Base-by-base conservation (phyloP, 2,329 filamentous ascomycete species). In the Ceratocystis albifundus region DNA sequence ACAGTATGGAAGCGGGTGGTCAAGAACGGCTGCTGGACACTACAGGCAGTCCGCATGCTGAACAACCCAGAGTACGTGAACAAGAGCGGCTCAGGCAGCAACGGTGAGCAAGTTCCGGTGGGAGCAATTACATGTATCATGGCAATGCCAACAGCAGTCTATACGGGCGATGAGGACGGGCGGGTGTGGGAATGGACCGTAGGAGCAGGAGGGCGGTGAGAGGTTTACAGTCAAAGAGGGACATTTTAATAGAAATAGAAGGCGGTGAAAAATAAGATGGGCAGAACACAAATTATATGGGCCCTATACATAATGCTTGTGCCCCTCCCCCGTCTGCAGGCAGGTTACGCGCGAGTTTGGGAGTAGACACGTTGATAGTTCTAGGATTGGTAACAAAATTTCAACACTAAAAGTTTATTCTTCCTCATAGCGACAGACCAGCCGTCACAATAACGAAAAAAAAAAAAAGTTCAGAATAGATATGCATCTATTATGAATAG, bases 101-200 rank as follows among this genome's bases (percentile, higher is more conserved):
- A 41, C 10, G 36, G 36, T 15, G 36, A 41, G 4, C 36, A 41
- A 41, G 36, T 17, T 7, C 30, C 30, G 25, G 55, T n/a, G 45
- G 62, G 28, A 55, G 46, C 46, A n/a, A 48, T 22, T 6, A 48
- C 46, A 30, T 41, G 36, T 41, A 15, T 86, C 80, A 78, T 46
- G 66, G 66, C 93, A 2, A 88, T 92, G 82, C 85, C 89, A 65
- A 86, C 88, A 69, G 82, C 87, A 69, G 86, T 97, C 8, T 97
- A 96, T 75, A 96, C 92, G 0, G 94, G 93, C 2, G 94, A 97
- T 77, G 94, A 97, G 70, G 88, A 91, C 69, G 94, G 94, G 36
- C 82, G 87, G 79, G 93, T 99, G 76, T 68, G 66, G 66, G 66
- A 68, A 20, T 68, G 66, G 66, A 62, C 59, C 7, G 89, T 94